Conservation (phyloP, 2,329 filamentous ascomycete species). For the Calonectria hongkongensis region DNA sequence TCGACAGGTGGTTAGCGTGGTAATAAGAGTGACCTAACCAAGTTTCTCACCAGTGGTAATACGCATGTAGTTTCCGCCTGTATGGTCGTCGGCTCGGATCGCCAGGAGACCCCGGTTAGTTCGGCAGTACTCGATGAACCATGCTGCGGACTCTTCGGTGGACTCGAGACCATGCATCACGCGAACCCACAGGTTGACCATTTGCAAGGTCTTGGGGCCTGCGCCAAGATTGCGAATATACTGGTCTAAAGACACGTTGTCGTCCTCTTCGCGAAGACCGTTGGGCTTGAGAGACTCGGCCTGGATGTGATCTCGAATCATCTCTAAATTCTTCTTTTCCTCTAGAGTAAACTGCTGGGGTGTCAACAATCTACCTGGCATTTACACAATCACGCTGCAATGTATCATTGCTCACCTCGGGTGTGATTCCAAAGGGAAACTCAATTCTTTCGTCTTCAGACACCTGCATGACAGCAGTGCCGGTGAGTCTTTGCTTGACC, state of each 20-base stretch:
- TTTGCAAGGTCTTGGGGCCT: conserved; percentile 54
- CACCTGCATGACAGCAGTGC: conserved; percentile 65
- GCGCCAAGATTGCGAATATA: conserved; percentile 60
- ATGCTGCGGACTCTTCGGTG: conserved; percentile 59
- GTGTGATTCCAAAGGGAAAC: conserved; percentile 50
- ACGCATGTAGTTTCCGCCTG: conserved; percentile 60
- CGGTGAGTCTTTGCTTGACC: conserved; percentile 67
- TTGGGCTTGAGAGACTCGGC: conserved; percentile 54
- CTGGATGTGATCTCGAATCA: conserved; percentile 60
- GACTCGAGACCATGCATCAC: conserved; percentile 63
- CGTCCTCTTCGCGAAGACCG: conserved; percentile 52
- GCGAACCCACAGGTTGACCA: conserved; percentile 61
- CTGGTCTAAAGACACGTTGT: conserved; percentile 58
- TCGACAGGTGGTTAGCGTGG: background rate
- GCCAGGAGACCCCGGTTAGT: conserved; percentile 58
- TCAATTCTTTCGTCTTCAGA: conserved; percentile 56
- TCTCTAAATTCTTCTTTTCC: conserved; percentile 59
- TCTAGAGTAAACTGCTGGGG: conserved; percentile 51
- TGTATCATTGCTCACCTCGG: conserved; percentile 42
- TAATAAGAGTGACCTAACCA: background rate
- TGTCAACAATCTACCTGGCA: background rate
- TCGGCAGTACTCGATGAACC: conserved; percentile 63
- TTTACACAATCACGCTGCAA: no score
- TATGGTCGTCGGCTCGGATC: conserved; percentile 59
- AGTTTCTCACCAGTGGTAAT: conserved; percentile 49